Conservation (phyloP, 2,329 filamentous ascomycete genomes). For the Fusarium globosum region DNA sequence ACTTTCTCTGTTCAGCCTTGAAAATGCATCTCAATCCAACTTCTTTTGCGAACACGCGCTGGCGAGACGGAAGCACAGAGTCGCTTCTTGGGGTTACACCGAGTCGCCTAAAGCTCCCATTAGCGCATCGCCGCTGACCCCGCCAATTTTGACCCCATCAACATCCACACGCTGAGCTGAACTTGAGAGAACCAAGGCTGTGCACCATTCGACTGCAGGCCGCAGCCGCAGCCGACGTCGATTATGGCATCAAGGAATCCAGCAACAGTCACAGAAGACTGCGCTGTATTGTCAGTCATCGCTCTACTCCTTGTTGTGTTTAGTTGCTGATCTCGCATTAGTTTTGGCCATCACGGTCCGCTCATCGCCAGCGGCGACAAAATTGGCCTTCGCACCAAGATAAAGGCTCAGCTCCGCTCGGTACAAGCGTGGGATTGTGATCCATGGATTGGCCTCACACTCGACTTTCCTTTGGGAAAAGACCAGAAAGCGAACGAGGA, state of each 20-base stretch:
- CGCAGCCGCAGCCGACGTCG: no score
- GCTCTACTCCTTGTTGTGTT: background rate
- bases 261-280: background rate
- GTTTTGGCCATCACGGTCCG: constrained; percentile 2
- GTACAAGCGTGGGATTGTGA: background rate
- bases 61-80: background rate
- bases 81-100: background rate
- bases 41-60: background rate
- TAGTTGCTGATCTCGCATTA: background rate
- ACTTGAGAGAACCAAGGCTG: background rate
- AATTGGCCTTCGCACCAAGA: background rate
- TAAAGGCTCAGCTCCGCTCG: background rate
- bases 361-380: constrained; percentile 5
- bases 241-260: background rate
- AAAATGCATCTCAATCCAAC: background rate
- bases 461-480: background rate
- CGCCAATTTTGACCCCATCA: background rate
- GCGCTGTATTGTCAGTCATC: background rate
- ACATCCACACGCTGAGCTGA: background rate
- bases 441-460: background rate
- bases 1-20: background rate
- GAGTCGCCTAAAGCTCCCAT: background rate
- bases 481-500: background rate
- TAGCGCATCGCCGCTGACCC: background rate
- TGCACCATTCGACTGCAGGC: background rate